Percentiles rank a stretch among this genome's conserved stretches.
phyloP scores from a whole-genome alignment of 2,329 filamentous ascomycete genomes.

The Neopestalotiopsis clavispora region DNA sequence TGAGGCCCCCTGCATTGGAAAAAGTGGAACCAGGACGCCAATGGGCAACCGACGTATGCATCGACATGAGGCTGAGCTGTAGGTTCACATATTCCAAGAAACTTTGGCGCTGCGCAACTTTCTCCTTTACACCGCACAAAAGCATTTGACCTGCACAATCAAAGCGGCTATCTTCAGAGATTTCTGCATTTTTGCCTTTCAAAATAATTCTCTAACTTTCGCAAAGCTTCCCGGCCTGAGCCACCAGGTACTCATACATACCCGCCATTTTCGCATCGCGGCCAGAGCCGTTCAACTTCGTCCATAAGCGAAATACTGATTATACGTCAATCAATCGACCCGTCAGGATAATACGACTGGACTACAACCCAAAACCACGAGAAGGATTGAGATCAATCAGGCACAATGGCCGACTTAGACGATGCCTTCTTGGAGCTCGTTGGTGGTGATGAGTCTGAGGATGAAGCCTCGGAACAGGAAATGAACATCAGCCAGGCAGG shows the following conservation, averaged over 20 bases:
- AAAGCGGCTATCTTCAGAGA: background rate
- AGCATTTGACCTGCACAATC: background rate
- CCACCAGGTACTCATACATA: no score
- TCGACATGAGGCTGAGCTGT: conserved; percentile 13
- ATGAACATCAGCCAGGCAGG: conserved; percentile 59
- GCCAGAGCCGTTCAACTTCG: no score
- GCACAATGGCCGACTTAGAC: conserved; percentile 84
- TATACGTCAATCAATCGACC: background rate
- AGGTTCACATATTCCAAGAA: conserved; percentile 5
- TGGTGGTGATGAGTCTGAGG: conserved; percentile 72
- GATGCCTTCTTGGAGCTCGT: conserved; percentile 93
- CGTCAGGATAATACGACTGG: no score
- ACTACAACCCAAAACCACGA: background rate
- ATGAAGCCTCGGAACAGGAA: conserved; percentile 58
- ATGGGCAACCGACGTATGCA: conserved; percentile 1
- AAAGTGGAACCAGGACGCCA: background rate
- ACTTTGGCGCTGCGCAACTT: background rate
- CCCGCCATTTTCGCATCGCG: no score
- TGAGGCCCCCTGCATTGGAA: background rate
- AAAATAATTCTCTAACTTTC: no score
- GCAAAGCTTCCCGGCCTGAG: no score
- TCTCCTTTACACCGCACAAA: background rate
- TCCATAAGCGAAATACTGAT: background rate
- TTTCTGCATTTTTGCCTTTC: no score
- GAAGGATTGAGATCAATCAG: background rate